Evolutionary conservation across 31 red algal genomes (phyloP), one percentile per base, ranked within the genome.

Genomic region (Endocladia muricata): DNA sequence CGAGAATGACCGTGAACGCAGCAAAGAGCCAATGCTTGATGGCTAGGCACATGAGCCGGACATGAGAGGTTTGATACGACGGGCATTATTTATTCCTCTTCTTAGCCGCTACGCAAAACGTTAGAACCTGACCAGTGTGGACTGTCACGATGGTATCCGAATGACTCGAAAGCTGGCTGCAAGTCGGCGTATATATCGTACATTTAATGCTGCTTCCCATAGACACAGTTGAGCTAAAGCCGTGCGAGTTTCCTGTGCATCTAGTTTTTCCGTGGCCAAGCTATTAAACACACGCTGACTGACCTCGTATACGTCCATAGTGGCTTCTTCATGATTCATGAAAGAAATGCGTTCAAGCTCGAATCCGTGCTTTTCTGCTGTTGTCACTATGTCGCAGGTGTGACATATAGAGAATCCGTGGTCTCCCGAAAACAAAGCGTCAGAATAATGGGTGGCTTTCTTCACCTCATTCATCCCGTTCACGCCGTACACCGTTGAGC

Each of bases 171-270:
- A 75, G 13, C 69, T 65, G 17, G 64, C 54, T 13, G 81, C 71
- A 69, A 85, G 67, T 41, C 81, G 54, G 59, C 81, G 81, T 41
- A 85, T 62, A n/a, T 85, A 67, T 13, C 70, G 67, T 61, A 85
- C 70, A n/a, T 49, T 47, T 7, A 87, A 67, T 2, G 83, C 83
- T 37, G 83, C 83, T 62, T 87, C 61, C 83, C 83, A 87, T 9
- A 87, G 54, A 67, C 83, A 87, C 73, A 87, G 67, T 34, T 89
- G 85, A 0, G 76, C 75, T 19, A 89, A 61, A 7, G 63, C 76
- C n/a, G n/a, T 34, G 28, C 85, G 85, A 5, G 76, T 79, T 34
- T 89, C 85, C 21, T 76, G 48, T 26, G 85, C 35, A 52, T 79
- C 69, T 13, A 89, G 47, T 44, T 57, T 74, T 22, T 89, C 85